Percentiles rank a stretch among this genome's conserved stretches.
Evolutionary conservation across 192 early-diverging fungal species (phyloP).

Genomic region (Coemansia sp.): DNA sequence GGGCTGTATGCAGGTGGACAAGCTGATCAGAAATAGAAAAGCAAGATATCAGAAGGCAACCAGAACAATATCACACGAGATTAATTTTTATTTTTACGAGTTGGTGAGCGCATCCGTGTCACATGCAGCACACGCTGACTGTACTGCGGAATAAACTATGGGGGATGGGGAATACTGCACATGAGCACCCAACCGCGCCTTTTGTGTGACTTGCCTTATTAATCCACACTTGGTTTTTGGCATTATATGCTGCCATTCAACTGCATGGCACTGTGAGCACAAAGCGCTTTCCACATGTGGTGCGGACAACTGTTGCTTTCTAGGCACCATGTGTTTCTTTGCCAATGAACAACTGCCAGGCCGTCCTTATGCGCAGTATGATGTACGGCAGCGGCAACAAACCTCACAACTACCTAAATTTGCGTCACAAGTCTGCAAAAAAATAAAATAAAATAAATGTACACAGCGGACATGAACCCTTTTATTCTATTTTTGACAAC

Average conservation of each 20-base stretch:
- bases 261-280: not conserved
- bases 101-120: not conserved
- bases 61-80: constrained; percentile 4
- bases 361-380: not conserved
- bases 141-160: constrained; percentile 4
- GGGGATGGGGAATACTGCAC: not conserved
- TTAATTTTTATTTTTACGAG: not conserved
- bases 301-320: not conserved
- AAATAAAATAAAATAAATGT: not conserved
- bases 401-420: not conserved
- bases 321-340: not conserved
- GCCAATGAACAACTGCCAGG: not conserved
- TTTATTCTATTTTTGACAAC: no score
- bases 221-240: not conserved
- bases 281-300: not conserved
- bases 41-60: constrained; percentile 4
- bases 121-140: constrained; percentile 6
- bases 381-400: not conserved
- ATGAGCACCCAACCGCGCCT: not conserved
- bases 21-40: not conserved
- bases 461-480: not conserved
- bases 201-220: not conserved
- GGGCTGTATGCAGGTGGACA: not conserved
- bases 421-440: not conserved
- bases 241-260: no score